Percentiles rank a stretch among this genome's conserved stretches.
Evolutionary conservation across 305 asterid species (phyloP).

Genomic region (Fraxinus dipetala): DNA sequence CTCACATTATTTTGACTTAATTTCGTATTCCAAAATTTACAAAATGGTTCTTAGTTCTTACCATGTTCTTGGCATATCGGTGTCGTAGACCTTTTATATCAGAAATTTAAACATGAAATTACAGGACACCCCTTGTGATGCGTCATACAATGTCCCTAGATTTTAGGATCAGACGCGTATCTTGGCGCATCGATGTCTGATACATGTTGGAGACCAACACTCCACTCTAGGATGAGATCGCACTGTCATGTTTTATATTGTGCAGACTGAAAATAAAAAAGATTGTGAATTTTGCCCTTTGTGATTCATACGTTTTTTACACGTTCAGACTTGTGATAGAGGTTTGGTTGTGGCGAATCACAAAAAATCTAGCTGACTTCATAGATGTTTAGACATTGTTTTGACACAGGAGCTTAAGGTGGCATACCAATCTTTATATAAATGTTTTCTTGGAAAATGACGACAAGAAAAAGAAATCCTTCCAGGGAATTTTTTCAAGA

Average conservation of each 20-base stretch:
- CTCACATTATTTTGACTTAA: background rate
- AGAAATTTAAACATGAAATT: background rate
- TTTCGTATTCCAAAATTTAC: background rate
- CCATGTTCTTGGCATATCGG: background rate
- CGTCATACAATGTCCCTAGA: background rate
- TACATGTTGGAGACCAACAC: background rate
- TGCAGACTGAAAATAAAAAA: background rate
- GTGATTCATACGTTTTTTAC: slow-evolving; percentile 4
- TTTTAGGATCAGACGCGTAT: background rate
- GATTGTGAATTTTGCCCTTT: background rate
- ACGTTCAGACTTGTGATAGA: slow-evolving; percentile 1
- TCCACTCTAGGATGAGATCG: background rate
- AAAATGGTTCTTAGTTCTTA: background rate
- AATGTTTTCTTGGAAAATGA: slow-evolving; percentile 16
- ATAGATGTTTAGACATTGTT: slow-evolving; percentile 13
- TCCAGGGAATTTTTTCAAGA: slow-evolving; percentile 1
- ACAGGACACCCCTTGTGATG: background rate
- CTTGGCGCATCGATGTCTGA: background rate
- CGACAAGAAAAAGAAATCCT: slow-evolving; percentile 14
- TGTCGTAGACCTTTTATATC: background rate
- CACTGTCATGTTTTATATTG: background rate
- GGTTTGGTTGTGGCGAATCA: background rate
- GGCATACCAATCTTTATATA: background rate
- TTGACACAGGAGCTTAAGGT: slow-evolving; percentile 10
- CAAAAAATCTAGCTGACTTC: background rate